Evolutionary conservation across 2,329 filamentous ascomycete species (phyloP).

Genomic region (Pseudogymnoascus sp.): DNA sequence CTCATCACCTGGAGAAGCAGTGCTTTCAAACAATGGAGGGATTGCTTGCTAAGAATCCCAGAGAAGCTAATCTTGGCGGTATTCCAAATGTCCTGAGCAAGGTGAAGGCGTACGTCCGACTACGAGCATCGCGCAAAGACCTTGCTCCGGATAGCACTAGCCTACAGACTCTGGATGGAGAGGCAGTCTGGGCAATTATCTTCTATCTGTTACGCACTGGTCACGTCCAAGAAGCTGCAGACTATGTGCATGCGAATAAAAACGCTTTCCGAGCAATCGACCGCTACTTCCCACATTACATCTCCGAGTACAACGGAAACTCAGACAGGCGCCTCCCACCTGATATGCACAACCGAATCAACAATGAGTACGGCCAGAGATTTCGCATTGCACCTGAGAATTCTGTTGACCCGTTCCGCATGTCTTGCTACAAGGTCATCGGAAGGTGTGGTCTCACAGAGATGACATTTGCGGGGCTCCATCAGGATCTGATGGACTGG

Average conservation of each 20-base stretch:
- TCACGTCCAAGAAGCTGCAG: conserved; percentile 72
- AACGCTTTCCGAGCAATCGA: conserved; percentile 83
- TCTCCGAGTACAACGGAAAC: conserved; percentile 73
- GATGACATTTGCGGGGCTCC: conserved; percentile 55
- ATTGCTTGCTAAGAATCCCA: conserved; percentile 72
- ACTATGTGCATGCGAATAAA: conserved; percentile 75
- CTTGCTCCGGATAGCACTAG: conserved; percentile 74
- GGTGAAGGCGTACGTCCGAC: conserved; percentile 82
- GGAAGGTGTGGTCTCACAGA: conserved; percentile 66
- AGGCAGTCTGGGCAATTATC: conserved; percentile 88
- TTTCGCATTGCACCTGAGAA: conserved; percentile 77
- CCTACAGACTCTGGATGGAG: conserved; percentile 69
- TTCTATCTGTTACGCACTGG: conserved; percentile 87
- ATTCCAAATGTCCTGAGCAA: conserved; percentile 83
- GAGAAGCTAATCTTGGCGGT: conserved; percentile 83
- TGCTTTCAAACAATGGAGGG: conserved; percentile 73
- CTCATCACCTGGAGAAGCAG: conserved; percentile 68
- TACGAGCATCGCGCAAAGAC: conserved; percentile 73
- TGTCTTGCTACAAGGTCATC: conserved; percentile 97
- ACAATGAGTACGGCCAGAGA: conserved; percentile 81
- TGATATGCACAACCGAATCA: conserved; percentile 78
- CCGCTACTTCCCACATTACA: conserved; percentile 79
- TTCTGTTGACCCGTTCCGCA: conserved; percentile 86
- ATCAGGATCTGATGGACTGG: conserved; percentile 61
- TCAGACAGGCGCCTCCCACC: conserved; percentile 69